Conservation (phyloP, 2,329 filamentous ascomycete genomes). For the Helminthosporium solani region DNA sequence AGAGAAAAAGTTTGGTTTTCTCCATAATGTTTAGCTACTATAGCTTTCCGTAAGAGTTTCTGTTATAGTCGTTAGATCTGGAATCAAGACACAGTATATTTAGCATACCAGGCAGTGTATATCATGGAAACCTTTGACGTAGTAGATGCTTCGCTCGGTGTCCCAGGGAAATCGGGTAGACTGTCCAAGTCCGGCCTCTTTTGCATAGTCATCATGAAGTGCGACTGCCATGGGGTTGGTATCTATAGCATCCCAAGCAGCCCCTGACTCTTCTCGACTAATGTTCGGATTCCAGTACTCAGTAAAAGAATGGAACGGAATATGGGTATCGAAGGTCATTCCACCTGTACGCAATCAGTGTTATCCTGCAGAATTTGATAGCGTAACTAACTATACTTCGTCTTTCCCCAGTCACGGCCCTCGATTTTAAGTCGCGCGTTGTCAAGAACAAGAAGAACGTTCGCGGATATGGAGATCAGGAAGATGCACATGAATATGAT, state of each 20-base stretch:
- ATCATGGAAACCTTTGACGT: conserved; percentile 38
- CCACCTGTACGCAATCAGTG: conserved; percentile 16
- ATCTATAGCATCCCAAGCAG: conserved; percentile 38
- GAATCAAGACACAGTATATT: too few relatives aligned
- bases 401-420: conserved; percentile 17
- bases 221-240: conserved; percentile 36
- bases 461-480: conserved; percentile 31
- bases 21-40: conserved; percentile 30
- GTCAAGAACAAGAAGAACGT: conserved; percentile 31
- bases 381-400: conserved; percentile 25
- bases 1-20: conserved; percentile 25
- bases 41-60: conserved; percentile 40
- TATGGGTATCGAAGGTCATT: conserved; percentile 27
- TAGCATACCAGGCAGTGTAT: conserved; percentile 34
- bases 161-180: conserved; percentile 39
- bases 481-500: conserved; percentile 29
- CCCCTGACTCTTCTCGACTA: conserved; percentile 26
- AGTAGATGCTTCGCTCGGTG: conserved; percentile 38
- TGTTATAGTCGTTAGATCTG: conserved; percentile 5
- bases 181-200: conserved; percentile 22
- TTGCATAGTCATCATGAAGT: conserved; percentile 30
- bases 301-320: conserved; percentile 28
- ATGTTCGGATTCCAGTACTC: conserved; percentile 35
- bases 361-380: background rate
- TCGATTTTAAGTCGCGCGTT: conserved; percentile 22